phyloP scores from a whole-genome alignment of 2,329 filamentous ascomycete genomes.

The Colletotrichum orchidophilum region DNA sequence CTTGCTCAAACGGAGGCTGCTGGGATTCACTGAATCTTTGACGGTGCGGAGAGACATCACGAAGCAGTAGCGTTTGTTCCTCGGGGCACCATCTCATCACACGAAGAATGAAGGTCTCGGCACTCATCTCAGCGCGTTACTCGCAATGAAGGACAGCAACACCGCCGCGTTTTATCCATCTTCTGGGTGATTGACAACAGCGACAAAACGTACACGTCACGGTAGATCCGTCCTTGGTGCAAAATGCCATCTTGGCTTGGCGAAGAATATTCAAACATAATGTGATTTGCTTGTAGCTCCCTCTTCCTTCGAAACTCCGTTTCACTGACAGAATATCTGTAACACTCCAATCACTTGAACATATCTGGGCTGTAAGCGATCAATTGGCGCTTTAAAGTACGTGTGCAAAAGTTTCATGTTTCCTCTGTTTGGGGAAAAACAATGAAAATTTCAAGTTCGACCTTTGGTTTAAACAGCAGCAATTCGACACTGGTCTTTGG shows the following conservation, averaged over 20 bases:
- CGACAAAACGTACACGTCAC: not conserved
- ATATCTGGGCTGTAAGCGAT: not conserved
- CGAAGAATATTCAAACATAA: not conserved
- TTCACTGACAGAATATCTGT: not conserved
- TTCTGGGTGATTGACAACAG: not conserved
- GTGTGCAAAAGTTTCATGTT: not conserved
- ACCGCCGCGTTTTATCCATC: not conserved
- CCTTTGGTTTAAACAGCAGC: too few relatives aligned
- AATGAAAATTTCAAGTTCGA: too few relatives aligned
- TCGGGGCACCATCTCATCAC: not conserved
- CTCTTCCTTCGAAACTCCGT: not conserved
- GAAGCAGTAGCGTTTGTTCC: not conserved
- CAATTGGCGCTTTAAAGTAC: not conserved
- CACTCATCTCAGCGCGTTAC: not conserved
- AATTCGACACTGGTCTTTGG: too few relatives aligned
- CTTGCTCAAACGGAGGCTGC: not conserved
- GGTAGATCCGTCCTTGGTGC: not conserved
- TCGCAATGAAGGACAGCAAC: not conserved
- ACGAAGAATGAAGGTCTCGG: not conserved
- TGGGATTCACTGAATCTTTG: not conserved
- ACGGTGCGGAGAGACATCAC: slow-evolving; percentile 10
- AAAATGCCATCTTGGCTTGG: not conserved
- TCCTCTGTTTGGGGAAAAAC: too few relatives aligned
- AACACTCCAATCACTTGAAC: not conserved
- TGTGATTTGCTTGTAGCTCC: too few relatives aligned